Percentiles rank a stretch among this genome's conserved stretches.
Conservation (phyloP, 2,329 filamentous ascomycete genomes). For the Dothistroma pini region DNA sequence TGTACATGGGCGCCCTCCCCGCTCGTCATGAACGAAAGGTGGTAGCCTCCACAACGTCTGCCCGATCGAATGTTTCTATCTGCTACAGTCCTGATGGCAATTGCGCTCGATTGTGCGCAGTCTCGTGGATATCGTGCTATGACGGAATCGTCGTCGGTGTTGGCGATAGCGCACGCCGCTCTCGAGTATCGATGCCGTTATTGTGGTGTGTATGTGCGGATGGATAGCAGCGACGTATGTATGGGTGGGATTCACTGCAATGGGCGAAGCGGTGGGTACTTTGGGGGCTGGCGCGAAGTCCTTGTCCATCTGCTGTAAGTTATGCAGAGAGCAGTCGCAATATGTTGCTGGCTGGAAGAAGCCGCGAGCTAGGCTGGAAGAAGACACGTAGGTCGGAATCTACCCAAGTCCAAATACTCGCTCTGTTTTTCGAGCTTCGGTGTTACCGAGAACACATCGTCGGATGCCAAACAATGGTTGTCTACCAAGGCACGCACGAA, state of each 20-base stretch:
- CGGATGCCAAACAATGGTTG: too few species aligned
- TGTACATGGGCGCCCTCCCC: conserved; percentile 45
- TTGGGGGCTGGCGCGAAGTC: background rate
- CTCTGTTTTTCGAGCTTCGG: background rate
- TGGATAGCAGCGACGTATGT: background rate
- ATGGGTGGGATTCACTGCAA: background rate
- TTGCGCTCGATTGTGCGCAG: background rate
- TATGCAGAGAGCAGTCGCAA: background rate
- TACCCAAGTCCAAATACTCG: too few species aligned
- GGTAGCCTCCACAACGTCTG: conserved; percentile 6
- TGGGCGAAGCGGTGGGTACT: background rate
- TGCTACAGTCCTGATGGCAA: background rate
- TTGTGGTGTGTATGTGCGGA: background rate
- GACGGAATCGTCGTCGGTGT: conserved; percentile 4
- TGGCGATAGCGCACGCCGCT: background rate
- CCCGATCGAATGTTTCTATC: background rate
- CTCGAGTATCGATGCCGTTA: background rate
- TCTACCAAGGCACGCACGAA: background rate
- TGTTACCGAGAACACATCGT: too few species aligned
- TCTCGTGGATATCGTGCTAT: background rate
- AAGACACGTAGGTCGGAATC: background rate
- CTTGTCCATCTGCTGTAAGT: background rate
- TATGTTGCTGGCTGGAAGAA: background rate
- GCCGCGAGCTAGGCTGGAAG: background rate
- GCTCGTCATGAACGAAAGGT: conserved; percentile 34